Evolutionary conservation across 345 rosid species (phyloP).

Genomic region (Isatis tinctoria): DNA sequence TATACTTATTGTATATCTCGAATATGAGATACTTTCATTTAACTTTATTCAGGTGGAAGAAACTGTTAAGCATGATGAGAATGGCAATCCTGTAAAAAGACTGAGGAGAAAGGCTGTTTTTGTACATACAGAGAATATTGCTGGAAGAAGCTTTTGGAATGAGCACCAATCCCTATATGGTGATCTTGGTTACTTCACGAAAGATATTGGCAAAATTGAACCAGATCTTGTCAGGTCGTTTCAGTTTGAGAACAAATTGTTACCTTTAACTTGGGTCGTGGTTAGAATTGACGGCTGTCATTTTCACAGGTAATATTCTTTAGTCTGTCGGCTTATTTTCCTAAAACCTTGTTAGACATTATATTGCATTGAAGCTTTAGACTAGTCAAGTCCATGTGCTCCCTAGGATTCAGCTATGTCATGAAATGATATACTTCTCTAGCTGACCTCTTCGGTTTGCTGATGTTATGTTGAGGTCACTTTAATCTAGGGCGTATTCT

Average conservation of each 20-base stretch:
- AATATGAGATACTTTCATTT: not conserved
- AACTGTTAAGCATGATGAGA: slow-evolving; percentile 60
- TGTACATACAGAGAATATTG: slow-evolving; percentile 55
- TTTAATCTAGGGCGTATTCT: not conserved
- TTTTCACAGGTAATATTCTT: slow-evolving; percentile 73
- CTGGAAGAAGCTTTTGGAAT: slow-evolving; percentile 74
- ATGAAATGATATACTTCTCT: not conserved
- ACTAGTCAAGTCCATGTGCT: not conserved
- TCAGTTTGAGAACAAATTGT: slow-evolving; percentile 63
- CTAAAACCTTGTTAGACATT: not conserved
- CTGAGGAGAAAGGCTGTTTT: slow-evolving; percentile 51
- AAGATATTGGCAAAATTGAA: slow-evolving; percentile 53
- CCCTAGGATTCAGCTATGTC: not conserved
- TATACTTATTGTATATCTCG: not conserved
- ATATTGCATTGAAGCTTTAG: not conserved
- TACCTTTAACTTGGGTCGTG: slow-evolving; percentile 77
- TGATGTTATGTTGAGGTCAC: not conserved
- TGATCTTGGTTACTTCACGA: slow-evolving; percentile 54
- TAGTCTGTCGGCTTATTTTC: not conserved
- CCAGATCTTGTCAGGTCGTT: slow-evolving; percentile 61
- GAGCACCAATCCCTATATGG: slow-evolving; percentile 43
- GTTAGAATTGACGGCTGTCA: slow-evolving; percentile 93
- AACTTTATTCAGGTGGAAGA: slow-evolving; percentile 55
- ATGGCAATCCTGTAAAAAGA: slow-evolving; percentile 70
- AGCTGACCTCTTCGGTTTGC: not conserved